These are phyloP conservation scores for Amylocystis lapponica DNA, from an alignment of 768 basidiomycete species.

Conservation along the genomic window DNA sequence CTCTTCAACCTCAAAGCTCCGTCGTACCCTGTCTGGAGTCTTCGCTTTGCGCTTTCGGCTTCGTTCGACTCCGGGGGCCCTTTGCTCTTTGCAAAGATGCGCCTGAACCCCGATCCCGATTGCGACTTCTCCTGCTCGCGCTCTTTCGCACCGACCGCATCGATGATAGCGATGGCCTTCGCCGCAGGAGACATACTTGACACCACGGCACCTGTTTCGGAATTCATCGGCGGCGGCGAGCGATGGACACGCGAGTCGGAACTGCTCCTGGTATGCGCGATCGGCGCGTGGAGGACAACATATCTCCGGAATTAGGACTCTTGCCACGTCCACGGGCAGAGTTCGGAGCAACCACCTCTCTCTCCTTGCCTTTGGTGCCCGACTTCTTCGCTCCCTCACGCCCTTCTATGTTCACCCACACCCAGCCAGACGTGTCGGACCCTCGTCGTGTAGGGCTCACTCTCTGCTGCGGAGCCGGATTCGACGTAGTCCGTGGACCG, in stretches of 20 bases:
- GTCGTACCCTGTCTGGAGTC: no score
- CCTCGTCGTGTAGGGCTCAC: conserved; percentile 4
- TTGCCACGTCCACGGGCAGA: background rate
- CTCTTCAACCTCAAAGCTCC: no score
- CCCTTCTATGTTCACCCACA: conserved; percentile 23
- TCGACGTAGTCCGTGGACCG: background rate
- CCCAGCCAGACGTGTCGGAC: conserved; percentile 23
- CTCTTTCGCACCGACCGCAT: conserved; percentile 46
- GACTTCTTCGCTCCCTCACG: background rate
- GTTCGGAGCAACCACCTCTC: no score
- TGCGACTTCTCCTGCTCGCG: conserved; percentile 17
- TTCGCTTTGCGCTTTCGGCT: no score
- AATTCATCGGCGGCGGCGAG: conserved; percentile 9
- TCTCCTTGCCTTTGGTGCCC: conserved; percentile 4
- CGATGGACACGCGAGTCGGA: conserved; percentile 20
- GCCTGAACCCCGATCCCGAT: conserved; percentile 13
- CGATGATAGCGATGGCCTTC: conserved; percentile 58
- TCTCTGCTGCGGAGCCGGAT: background rate
- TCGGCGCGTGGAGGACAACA: conserved; percentile 15
- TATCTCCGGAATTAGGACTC: no score
- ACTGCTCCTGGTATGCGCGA: conserved; percentile 16
- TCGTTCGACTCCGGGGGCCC: no score
- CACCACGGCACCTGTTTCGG: conserved; percentile 10
- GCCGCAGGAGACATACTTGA: conserved; percentile 42
- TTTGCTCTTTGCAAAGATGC: conserved; percentile 4